Evolutionary conservation across 2,329 filamentous ascomycete species (phyloP).

Genomic region (Xylariaceae sp.): DNA sequence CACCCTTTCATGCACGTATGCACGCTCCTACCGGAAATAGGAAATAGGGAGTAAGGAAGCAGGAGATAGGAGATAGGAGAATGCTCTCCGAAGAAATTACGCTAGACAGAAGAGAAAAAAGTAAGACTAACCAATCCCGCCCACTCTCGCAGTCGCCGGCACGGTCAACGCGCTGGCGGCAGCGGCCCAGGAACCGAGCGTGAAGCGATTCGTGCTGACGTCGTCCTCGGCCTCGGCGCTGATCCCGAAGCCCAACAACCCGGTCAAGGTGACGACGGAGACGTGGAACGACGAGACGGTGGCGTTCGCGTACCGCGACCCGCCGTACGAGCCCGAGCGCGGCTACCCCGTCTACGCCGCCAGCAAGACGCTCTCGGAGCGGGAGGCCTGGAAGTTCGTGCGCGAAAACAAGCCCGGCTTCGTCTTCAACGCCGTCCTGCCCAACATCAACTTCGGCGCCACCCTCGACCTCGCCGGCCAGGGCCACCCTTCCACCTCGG

Average conservation of each 20-base stretch:
- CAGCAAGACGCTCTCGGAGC: constrained; percentile 18
- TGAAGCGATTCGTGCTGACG: constrained; percentile 22
- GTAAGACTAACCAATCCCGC: no score
- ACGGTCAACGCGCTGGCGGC: constrained; percentile 14
- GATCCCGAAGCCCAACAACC: constrained; percentile 8
- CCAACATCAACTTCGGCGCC: constrained; percentile 21
- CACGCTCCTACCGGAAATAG: no score
- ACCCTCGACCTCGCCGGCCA: constrained; percentile 16
- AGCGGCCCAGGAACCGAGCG: constrained; percentile 14
- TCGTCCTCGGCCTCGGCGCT: constrained; percentile 18
- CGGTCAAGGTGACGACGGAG: constrained; percentile 13
- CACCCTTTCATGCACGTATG: no score
- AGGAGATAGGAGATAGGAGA: no score
- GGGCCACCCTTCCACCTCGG: constrained; percentile 13
- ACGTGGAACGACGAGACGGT: constrained; percentile 20
- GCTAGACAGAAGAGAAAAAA: background rate
- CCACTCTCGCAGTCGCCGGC: constrained; percentile 4
- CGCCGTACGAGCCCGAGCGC: constrained; percentile 12
- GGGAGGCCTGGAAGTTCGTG: constrained; percentile 21
- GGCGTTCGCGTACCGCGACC: constrained; percentile 14
- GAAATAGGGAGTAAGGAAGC: no score
- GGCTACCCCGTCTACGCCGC: constrained; percentile 16
- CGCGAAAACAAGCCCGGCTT: constrained; percentile 17
- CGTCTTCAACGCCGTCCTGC: constrained; percentile 20
- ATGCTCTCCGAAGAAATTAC: no score